These are phyloP conservation scores for Talaromyces sp. DNA, from an alignment of 2,329 filamentous ascomycete genomes.

Conservation along the genomic window DNA sequence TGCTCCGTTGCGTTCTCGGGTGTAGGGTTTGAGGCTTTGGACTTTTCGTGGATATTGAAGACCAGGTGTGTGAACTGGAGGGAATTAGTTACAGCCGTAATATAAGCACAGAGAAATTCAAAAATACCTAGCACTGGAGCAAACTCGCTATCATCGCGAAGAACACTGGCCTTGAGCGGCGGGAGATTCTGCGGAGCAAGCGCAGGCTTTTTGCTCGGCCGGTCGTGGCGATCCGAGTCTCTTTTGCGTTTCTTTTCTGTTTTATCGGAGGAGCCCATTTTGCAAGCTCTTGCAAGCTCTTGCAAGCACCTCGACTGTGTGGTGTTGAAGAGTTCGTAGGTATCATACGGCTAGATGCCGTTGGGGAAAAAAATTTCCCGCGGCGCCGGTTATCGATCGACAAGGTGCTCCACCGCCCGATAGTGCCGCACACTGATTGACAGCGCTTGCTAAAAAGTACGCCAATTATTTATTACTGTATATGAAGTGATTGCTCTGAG, in stretches of 20 bases:
- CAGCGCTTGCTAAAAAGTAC: background rate
- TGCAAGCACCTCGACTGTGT: too few relatives aligned
- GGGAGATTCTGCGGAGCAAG: slow-evolving; percentile 31
- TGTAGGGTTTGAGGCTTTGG: slow-evolving; percentile 32
- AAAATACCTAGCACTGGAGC: slow-evolving; percentile 47
- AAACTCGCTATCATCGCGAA: slow-evolving; percentile 44
- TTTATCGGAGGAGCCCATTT: slow-evolving; percentile 11
- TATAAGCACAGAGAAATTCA: background rate
- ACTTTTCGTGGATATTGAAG: slow-evolving; percentile 26
- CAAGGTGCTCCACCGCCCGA: background rate
- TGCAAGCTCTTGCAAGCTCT: background rate
- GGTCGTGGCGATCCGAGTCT: slow-evolving; percentile 37
- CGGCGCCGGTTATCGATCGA: background rate
- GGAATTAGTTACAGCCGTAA: background rate
- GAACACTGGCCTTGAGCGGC: slow-evolving; percentile 40
- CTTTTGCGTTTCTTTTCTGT: slow-evolving; percentile 50
- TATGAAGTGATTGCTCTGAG: background rate
- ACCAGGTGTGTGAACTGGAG: slow-evolving; percentile 30
- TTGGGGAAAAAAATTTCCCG: background rate
- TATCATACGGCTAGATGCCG: background rate
- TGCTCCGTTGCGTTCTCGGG: slow-evolving; percentile 47
- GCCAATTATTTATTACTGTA: background rate
- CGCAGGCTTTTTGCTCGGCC: slow-evolving; percentile 46
- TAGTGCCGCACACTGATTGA: background rate
- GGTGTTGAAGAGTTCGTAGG: background rate